Conservation (phyloP, 768 basidiomycete species). For the Hemileccinum impolitum region DNA sequence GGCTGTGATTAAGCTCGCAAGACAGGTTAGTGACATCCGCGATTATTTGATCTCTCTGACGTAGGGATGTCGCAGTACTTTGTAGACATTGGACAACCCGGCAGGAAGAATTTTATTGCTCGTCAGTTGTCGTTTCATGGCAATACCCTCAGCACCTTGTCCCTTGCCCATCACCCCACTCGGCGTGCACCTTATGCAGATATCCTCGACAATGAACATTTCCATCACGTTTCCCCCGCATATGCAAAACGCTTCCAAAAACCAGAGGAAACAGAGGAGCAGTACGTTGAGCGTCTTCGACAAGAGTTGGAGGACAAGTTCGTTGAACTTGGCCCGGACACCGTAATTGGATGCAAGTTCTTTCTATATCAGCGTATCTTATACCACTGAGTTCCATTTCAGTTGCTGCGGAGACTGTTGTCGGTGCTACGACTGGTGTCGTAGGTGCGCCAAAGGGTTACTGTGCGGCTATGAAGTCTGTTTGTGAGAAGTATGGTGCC, state of each 20-base stretch:
- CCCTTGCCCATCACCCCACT: slow-evolving; percentile 61
- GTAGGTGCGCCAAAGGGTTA: slow-evolving; percentile 80
- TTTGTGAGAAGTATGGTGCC: slow-evolving; percentile 68
- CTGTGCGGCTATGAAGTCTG: slow-evolving; percentile 79
- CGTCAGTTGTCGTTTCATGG: slow-evolving; percentile 82
- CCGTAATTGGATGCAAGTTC: slow-evolving; percentile 73
- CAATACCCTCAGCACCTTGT: slow-evolving; percentile 70
- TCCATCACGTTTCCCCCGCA: slow-evolving; percentile 86
- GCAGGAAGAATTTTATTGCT: slow-evolving; percentile 77
- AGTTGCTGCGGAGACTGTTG: slow-evolving; percentile 86
- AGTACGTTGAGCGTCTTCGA: slow-evolving; percentile 74
- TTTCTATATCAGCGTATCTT: background rate
- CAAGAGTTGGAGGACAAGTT: slow-evolving; percentile 87
- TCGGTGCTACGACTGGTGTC: slow-evolving; percentile 80
- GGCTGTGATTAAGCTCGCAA: slow-evolving; percentile 74
- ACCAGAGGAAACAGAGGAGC: slow-evolving; percentile 65
- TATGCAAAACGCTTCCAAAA: slow-evolving; percentile 78
- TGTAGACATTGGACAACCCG: slow-evolving; percentile 61
- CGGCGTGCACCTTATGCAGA: slow-evolving; percentile 67
- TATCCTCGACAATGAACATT: slow-evolving; percentile 61
- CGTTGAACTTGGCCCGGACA: slow-evolving; percentile 74
- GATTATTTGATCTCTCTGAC: slow-evolving; percentile 5
- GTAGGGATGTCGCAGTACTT: slow-evolving; percentile 50
- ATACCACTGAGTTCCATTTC: background rate
- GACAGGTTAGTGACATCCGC: slow-evolving; percentile 50